A percentile compares a stretch with the other conserved stretches of the same genome.
Evolutionary conservation across 768 basidiomycete species (phyloP).

Genomic region (Cystobasidium onofrii): DNA sequence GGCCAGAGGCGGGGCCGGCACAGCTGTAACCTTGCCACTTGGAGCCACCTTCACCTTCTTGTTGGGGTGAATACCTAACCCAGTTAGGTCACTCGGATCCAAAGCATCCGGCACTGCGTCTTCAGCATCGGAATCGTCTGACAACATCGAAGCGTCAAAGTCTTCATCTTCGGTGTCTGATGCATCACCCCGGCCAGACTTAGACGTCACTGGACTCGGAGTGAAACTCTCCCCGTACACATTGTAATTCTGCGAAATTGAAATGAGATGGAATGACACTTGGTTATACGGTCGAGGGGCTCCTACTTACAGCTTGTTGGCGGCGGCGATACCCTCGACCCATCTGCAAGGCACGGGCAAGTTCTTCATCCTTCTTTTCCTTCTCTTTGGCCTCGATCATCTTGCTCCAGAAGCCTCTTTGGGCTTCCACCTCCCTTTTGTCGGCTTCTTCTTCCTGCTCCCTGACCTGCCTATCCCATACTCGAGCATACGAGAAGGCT

Average conservation of each 20-base stretch:
- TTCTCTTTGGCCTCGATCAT: constrained; percentile 30
- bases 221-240: neutral
- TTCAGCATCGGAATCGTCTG: neutral
- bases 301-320: constrained; percentile 26
- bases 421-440: constrained; percentile 50
- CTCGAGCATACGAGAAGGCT: constrained; percentile 31
- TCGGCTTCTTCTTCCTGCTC: constrained; percentile 43
- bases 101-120: neutral
- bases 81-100: neutral
- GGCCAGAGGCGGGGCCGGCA: neutral
- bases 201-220: neutral
- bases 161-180: constrained; percentile 3
- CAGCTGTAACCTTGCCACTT: neutral
- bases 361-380: constrained; percentile 5
- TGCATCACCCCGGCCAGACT: neutral
- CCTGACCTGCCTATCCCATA: constrained; percentile 20
- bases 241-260: constrained; percentile 2
- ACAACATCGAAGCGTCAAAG: neutral
- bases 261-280: too few species aligned
- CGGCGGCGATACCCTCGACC: constrained; percentile 28
- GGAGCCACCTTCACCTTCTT: neutral
- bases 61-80: neutral
- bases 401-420: constrained; percentile 37
- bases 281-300: neutral
- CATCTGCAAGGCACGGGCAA: neutral